phyloP scores from a whole-genome alignment of 2,329 filamentous ascomycete genomes.

The Pseudocercospora musae region DNA sequence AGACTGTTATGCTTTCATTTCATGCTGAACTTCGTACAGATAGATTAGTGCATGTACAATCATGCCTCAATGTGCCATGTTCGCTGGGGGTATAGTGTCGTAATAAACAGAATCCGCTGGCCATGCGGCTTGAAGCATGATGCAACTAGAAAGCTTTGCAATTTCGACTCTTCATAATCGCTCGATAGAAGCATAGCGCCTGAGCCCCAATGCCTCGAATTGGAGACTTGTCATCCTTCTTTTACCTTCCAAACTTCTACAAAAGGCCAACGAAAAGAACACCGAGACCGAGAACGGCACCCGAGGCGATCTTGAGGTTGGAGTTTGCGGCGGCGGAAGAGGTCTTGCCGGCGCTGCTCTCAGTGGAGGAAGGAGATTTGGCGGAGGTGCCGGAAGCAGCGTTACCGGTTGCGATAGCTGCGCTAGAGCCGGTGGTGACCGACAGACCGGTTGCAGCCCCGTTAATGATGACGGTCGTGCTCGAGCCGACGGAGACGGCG shows the following conservation, averaged over 20 bases:
- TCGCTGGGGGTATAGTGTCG: slow-evolving; percentile 3
- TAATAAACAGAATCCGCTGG: neutral
- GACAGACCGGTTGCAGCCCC: slow-evolving; percentile 22
- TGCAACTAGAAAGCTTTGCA: neutral
- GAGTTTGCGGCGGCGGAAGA: slow-evolving; percentile 27
- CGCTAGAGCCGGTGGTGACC: slow-evolving; percentile 14
- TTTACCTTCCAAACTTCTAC: slow-evolving; percentile 25
- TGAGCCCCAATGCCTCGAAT: neutral
- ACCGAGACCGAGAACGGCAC: slow-evolving; percentile 36
- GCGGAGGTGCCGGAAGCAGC: slow-evolving; percentile 14
- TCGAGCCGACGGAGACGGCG: slow-evolving; percentile 32
- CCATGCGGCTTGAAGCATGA: neutral
- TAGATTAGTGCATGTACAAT: slow-evolving; percentile 1
- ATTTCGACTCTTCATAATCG: neutral
- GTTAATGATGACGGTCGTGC: slow-evolving; percentile 32
- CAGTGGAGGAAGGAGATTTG: slow-evolving; percentile 24
- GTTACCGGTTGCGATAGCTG: slow-evolving; percentile 11
- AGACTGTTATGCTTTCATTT: neutral
- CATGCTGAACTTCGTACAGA: neutral
- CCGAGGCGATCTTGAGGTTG: slow-evolving; percentile 33
- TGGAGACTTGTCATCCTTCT: neutral
- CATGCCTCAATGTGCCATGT: neutral
- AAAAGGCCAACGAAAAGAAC: slow-evolving; percentile 38
- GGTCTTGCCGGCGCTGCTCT: slow-evolving; percentile 15
- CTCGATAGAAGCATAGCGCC: neutral